Evolutionary conservation across 2,329 filamentous ascomycete species (phyloP).

Genomic region (Alternaria sp.): DNA sequence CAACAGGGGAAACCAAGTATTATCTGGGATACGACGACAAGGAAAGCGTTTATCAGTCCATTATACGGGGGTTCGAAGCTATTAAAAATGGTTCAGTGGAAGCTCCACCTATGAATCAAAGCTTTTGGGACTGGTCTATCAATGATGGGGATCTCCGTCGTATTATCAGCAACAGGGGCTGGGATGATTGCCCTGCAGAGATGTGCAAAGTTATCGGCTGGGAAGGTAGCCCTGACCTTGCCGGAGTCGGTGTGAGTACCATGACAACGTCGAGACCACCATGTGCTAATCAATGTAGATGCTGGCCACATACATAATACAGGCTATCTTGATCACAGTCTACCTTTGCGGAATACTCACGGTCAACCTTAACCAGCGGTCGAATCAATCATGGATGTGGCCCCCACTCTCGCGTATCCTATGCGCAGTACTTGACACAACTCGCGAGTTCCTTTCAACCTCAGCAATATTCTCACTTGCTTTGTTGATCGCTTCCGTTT

Average conservation of each 20-base stretch:
- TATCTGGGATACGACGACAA: no score
- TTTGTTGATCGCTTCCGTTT: neutral
- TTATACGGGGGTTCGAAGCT: no score
- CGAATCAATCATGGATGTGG: no score
- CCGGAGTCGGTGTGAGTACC: neutral
- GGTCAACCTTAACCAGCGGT: neutral
- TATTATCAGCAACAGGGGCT: no score
- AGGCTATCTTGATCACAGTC: neutral
- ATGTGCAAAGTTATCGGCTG: no score
- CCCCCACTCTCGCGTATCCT: no score
- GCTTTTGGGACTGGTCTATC: no score
- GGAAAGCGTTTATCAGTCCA: no score
- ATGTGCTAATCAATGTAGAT: neutral
- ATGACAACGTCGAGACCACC: accelerated
- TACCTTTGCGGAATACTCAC: neutral
- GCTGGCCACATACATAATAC: constrained; percentile 1
- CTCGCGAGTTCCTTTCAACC: neutral
- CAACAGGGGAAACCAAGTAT: neutral
- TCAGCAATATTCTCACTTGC: neutral
- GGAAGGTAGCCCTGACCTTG: neutral
- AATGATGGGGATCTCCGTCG: no score
- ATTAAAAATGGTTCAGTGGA: no score
- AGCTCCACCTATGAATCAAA: no score
- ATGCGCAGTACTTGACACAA: neutral
- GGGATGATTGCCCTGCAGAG: no score